Evolutionary conservation across 2,329 filamentous ascomycete genomes (phyloP).

Genomic region (Trichoderma arundinaceum): DNA sequence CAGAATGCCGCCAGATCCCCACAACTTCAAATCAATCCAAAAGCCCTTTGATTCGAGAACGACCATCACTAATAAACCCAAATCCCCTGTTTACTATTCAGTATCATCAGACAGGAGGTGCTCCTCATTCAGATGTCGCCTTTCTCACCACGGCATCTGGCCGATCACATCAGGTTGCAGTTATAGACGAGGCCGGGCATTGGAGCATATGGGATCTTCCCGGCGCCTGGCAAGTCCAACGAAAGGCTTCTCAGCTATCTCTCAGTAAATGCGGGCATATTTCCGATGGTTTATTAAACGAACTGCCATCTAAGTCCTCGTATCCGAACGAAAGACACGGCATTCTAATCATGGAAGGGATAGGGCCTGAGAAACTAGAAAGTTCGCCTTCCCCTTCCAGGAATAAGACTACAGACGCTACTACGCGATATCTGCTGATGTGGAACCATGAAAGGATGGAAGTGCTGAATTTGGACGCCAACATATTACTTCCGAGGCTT

Average conservation of each 20-base stretch:
- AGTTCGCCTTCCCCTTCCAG: slow-evolving; percentile 32
- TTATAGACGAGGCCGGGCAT: slow-evolving; percentile 67
- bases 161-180: slow-evolving; percentile 65
- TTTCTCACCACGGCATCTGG: slow-evolving; percentile 61
- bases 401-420: slow-evolving; percentile 17
- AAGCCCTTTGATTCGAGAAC: slow-evolving; percentile 35
- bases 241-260: slow-evolving; percentile 43
- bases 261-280: slow-evolving; percentile 53
- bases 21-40: slow-evolving; percentile 13
- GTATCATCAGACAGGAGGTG: slow-evolving; percentile 58
- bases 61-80: slow-evolving; percentile 59
- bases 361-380: slow-evolving; percentile 36
- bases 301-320: slow-evolving; percentile 42
- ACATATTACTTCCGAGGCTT: slow-evolving; percentile 39
- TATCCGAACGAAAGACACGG: slow-evolving; percentile 49
- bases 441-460: slow-evolving; percentile 48
- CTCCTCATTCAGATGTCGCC: slow-evolving; percentile 64
- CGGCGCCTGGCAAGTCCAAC: slow-evolving; percentile 44
- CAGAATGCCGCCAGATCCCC: slow-evolving; percentile 50
- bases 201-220: slow-evolving; percentile 72
- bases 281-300: slow-evolving; percentile 45
- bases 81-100: slow-evolving; percentile 62
- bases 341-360: slow-evolving; percentile 50
- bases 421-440: slow-evolving; percentile 41
- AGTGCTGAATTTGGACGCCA: slow-evolving; percentile 46